Evolutionary conservation across 2,329 filamentous ascomycete genomes (phyloP).

Genomic region (Phoma herbarum): DNA sequence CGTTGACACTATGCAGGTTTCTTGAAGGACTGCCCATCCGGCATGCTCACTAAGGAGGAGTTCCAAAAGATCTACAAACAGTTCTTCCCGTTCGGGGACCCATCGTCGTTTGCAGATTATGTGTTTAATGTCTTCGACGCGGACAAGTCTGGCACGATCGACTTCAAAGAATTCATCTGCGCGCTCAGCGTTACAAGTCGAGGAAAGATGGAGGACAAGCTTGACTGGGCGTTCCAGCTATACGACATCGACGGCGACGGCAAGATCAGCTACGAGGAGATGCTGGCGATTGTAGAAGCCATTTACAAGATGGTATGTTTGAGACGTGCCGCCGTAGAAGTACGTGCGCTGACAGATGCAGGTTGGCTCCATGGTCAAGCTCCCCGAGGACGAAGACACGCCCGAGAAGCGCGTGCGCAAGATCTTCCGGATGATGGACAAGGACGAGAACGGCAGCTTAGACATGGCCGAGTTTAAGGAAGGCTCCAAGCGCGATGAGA

Average conservation of each 20-base stretch:
- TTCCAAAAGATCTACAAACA: conserved; percentile 99
- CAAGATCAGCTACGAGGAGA: conserved; percentile 99
- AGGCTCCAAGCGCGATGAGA: conserved; percentile 97
- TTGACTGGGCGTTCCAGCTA: conserved; percentile 99
- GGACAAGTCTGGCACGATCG: conserved; percentile 96
- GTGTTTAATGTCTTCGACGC: conserved; percentile 99
- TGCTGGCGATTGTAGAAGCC: conserved; percentile 97
- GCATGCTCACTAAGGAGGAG: conserved; percentile 96
- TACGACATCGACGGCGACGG: conserved; percentile 99
- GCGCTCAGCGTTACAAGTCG: conserved; percentile 95
- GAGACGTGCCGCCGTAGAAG: background rate
- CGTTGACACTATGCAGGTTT: conserved; percentile 70
- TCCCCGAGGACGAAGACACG: conserved; percentile 98
- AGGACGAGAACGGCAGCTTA: conserved; percentile 96
- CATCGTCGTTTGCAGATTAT: conserved; percentile 96
- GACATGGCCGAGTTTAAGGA: conserved; percentile 99
- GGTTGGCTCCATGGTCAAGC: conserved; percentile 99
- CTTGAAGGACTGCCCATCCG: conserved; percentile 96
- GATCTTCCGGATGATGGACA: conserved; percentile 99
- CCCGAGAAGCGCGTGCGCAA: conserved; percentile 97
- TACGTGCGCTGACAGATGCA: conserved; percentile 52
- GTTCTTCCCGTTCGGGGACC: conserved; percentile 98
- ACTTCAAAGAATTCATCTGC: conserved; percentile 99
- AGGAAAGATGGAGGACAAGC: conserved; percentile 99
- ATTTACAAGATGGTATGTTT: conserved; percentile 96